Evolutionary conservation across 2,329 filamentous ascomycete species (phyloP).

Genomic region (Cryphonectria radicalis): DNA sequence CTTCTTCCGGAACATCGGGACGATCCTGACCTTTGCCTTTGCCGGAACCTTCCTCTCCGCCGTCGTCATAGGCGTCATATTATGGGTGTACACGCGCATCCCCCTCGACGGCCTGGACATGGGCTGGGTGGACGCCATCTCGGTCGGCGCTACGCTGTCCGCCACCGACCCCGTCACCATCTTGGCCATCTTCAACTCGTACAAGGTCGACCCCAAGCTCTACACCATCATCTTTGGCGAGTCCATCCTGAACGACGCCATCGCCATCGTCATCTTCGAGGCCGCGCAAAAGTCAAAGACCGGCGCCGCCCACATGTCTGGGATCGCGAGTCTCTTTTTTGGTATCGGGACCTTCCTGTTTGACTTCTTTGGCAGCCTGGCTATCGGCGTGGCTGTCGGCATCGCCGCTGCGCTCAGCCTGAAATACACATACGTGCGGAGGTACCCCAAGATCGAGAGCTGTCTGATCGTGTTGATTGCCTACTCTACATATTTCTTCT

Average conservation of each 20-base stretch:
- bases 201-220: conserved; percentile 98
- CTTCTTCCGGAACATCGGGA: conserved; percentile 98
- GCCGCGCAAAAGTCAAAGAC: conserved; percentile 92
- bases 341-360: conserved; percentile 93
- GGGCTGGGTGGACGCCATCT: conserved; percentile 93
- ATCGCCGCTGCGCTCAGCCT: conserved; percentile 84
- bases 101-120: conserved; percentile 85
- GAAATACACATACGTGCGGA: conserved; percentile 91
- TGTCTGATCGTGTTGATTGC: conserved; percentile 92
- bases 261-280: conserved; percentile 98
- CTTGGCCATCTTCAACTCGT: conserved; percentile 97
- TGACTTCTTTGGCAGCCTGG: conserved; percentile 91
- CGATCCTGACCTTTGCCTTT: conserved; percentile 96
- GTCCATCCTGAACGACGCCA: conserved; percentile 96
- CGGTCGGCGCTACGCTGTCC: conserved; percentile 92
- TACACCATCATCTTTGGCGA: conserved; percentile 99
- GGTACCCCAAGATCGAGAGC: conserved; percentile 95
- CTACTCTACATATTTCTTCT: conserved; percentile 97
- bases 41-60: conserved; percentile 96
- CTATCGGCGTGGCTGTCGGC: conserved; percentile 87
- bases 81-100: conserved; percentile 87
- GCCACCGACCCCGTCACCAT: conserved; percentile 98
- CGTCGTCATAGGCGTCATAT: conserved; percentile 85
- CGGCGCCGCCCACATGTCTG: conserved; percentile 71
- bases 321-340: conserved; percentile 83